Evolutionary conservation across 2,329 filamentous ascomycete genomes (phyloP).

Genomic region (Cucurbitaria berberidis): DNA sequence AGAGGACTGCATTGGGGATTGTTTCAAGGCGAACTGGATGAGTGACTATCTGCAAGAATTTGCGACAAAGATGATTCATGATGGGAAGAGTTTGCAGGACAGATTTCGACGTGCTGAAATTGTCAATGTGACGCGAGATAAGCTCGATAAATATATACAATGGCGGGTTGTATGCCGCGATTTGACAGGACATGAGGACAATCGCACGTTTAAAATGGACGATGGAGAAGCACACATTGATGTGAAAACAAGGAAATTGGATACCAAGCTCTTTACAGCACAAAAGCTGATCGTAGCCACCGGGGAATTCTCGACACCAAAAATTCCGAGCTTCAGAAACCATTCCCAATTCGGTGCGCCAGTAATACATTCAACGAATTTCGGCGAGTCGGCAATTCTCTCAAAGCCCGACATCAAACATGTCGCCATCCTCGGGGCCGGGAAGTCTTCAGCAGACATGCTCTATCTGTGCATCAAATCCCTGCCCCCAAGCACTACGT

Average conservation of each 20-base stretch:
- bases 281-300: conserved; percentile 27
- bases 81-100: background rate
- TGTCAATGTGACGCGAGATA: background rate
- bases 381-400: conserved; percentile 38
- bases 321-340: conserved; percentile 27
- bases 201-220: background rate
- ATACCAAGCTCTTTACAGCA: background rate
- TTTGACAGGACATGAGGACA: background rate
- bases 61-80: conserved; percentile 5
- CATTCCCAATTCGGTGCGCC: conserved; percentile 26
- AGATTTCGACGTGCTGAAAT: background rate
- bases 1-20: conserved; percentile 16
- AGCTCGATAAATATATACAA: background rate
- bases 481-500: conserved; percentile 27
- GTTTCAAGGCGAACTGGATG: conserved; percentile 20
- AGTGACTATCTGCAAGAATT: conserved; percentile 24
- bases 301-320: conserved; percentile 28
- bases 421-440: conserved; percentile 44
- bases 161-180: background rate
- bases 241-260: background rate
- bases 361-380: conserved; percentile 44
- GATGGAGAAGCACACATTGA: background rate
- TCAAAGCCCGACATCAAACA: conserved; percentile 20
- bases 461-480: conserved; percentile 45
- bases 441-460: conserved; percentile 50